Conservation (phyloP, 2,329 filamentous ascomycete genomes). For the Cylindrodendrum hubeiense region DNA sequence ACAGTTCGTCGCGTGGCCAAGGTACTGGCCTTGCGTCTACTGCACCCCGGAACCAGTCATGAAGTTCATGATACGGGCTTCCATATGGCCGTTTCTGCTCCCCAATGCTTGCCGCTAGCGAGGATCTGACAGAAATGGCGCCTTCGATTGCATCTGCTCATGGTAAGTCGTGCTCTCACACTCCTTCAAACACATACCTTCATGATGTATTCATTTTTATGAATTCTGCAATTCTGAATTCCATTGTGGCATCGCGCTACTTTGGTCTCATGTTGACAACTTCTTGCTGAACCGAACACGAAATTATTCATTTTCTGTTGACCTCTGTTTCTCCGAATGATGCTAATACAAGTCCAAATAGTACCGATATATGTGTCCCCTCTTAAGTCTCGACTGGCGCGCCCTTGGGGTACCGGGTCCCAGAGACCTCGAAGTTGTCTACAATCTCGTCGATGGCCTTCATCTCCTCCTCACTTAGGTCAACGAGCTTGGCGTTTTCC, state of each 20-base stretch:
- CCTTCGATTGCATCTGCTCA: not conserved
- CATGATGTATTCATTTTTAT: constrained; percentile 55
- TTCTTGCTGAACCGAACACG: constrained; percentile 40
- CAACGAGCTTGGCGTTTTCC: constrained; percentile 69
- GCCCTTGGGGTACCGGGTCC: constrained; percentile 60
- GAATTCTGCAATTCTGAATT: constrained; percentile 66
- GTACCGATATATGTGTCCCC: not conserved
- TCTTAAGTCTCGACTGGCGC: constrained; percentile 53
- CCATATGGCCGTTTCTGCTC: too few relatives aligned
- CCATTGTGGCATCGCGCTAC: constrained; percentile 31
- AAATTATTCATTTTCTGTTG: constrained; percentile 8
- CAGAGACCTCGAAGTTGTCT: constrained; percentile 60
- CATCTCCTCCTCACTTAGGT: constrained; percentile 64
- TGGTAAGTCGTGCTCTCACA: constrained; percentile 30
- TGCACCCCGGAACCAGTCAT: not conserved
- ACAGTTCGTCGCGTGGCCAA: not conserved
- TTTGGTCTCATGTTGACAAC: constrained; percentile 48
- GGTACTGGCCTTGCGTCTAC: too few relatives aligned
- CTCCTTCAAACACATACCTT: constrained; percentile 14
- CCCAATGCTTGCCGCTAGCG: not conserved
- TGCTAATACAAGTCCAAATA: not conserved
- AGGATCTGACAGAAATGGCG: not conserved
- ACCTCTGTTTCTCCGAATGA: not conserved
- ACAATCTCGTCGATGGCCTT: constrained; percentile 62
- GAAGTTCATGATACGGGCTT: too few relatives aligned